A percentile compares a stretch with the other conserved stretches of the same genome.
Conservation (phyloP, 805 yeast genomes). For the Starmerella cellae region DNA sequence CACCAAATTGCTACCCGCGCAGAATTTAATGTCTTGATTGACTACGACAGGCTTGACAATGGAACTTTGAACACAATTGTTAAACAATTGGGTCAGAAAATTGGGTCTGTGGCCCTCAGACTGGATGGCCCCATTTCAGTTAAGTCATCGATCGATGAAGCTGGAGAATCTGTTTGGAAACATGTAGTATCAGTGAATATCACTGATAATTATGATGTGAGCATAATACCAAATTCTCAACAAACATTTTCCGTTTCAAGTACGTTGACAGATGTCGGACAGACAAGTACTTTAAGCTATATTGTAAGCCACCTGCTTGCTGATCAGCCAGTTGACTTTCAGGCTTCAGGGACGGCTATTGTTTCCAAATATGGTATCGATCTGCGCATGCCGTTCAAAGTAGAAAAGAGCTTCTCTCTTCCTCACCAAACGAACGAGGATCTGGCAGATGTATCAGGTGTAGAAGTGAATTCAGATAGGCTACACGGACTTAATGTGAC, state of each 20-base stretch:
- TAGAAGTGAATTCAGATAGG: neutral
- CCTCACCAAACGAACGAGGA: constrained; percentile 13
- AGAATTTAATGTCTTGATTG: constrained; percentile 1
- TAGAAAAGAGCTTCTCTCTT: constrained; percentile 1
- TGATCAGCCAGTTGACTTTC: constrained; percentile 4
- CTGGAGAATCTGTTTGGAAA: neutral
- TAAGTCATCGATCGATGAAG: neutral
- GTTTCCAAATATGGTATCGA: constrained; percentile 16
- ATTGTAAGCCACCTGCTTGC: constrained; percentile 5
- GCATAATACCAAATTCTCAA: neutral
- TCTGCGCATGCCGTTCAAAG: constrained; percentile 6
- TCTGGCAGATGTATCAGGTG: constrained; percentile 8
- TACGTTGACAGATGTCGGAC: constrained; percentile 15
- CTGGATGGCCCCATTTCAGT: constrained; percentile 7
- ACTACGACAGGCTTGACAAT: constrained; percentile 7
- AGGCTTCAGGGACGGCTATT: constrained; percentile 8
- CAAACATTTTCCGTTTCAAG: constrained; percentile 2
- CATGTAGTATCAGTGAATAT: constrained; percentile 1
- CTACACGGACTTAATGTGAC: constrained; percentile 3
- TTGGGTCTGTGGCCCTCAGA: constrained; percentile 1
- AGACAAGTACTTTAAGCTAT: constrained; percentile 10
- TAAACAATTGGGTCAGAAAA: neutral
- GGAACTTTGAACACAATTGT: neutral
- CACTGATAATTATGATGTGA: neutral
- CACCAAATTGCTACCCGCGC: constrained; percentile 2